Conservation (phyloP, 2,329 filamentous ascomycete species). For the Pseudofabraea citricarpa region DNA sequence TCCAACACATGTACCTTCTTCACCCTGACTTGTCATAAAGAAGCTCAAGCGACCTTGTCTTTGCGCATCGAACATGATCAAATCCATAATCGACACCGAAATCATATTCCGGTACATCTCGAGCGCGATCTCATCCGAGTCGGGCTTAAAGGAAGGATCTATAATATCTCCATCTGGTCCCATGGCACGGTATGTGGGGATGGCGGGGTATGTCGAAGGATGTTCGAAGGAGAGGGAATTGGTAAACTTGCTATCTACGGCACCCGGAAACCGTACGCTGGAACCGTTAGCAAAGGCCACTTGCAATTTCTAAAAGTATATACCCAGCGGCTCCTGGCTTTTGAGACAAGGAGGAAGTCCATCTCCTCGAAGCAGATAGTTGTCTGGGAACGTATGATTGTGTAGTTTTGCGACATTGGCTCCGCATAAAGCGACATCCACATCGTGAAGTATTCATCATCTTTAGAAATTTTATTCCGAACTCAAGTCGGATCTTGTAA, state of each 20-base stretch:
- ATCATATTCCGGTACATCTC: slow-evolving; percentile 53
- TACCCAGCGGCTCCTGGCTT: slow-evolving; percentile 23
- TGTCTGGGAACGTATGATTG: not conserved
- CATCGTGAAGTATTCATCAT: not conserved
- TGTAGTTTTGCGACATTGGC: not conserved
- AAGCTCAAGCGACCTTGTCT: slow-evolving; percentile 63
- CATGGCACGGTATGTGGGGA: slow-evolving; percentile 88
- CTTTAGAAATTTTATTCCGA: not conserved
- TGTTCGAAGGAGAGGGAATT: slow-evolving; percentile 71
- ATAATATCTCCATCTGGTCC: slow-evolving; percentile 84
- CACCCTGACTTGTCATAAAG: slow-evolving; percentile 69
- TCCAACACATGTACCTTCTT: slow-evolving; percentile 85
- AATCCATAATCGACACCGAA: slow-evolving; percentile 77
- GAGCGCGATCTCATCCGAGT: slow-evolving; percentile 19
- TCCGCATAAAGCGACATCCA: not conserved
- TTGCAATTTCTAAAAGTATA: slow-evolving; percentile 1
- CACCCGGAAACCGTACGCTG: slow-evolving; percentile 72
- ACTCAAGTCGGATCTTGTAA: not conserved
- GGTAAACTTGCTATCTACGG: slow-evolving; percentile 90
- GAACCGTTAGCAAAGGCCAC: slow-evolving; percentile 35
- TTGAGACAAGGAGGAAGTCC: slow-evolving; percentile 22
- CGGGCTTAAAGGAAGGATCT: slow-evolving; percentile 63
- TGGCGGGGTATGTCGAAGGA: slow-evolving; percentile 66
- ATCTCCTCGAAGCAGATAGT: slow-evolving; percentile 11
- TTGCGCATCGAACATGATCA: slow-evolving; percentile 98